These are phyloP conservation scores for Tuctoria greenei DNA, from an alignment of 176 grass and related monocot genomes.

Conservation along the genomic window DNA sequence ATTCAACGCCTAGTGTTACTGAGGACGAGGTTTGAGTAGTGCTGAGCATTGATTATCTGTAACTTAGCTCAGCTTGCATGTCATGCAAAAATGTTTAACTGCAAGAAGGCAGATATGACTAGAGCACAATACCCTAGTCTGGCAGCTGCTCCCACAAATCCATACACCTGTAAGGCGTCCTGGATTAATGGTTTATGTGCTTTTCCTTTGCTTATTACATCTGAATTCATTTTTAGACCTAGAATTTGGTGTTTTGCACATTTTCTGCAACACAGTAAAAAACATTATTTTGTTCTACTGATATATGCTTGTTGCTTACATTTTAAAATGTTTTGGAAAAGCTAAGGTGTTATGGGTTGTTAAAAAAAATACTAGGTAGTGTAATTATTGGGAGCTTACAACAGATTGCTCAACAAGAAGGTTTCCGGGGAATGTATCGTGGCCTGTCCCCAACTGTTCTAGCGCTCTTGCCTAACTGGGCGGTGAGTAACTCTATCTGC, in stretches of 20 bases:
- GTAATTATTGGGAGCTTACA: conserved; percentile 83
- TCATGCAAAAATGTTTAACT: not conserved
- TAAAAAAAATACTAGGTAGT: conserved; percentile 61
- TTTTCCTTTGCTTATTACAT: conserved; percentile 1
- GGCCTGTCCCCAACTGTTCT: conserved; percentile 86
- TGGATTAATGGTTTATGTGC: not conserved
- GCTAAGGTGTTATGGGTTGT: conserved; percentile 22
- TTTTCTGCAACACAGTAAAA: not conserved
- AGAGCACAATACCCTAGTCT: not conserved
- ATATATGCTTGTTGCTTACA: conserved; percentile 1
- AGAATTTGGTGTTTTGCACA: conserved; percentile 7
- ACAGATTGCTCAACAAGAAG: conserved; percentile 83
- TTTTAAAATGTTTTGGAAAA: conserved; percentile 11
- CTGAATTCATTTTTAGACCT: conserved; percentile 5
- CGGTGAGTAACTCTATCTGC: conserved; percentile 57
- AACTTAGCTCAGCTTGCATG: not conserved
- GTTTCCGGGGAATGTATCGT: conserved; percentile 82
- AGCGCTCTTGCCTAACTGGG: conserved; percentile 95
- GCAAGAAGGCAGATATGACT: not conserved
- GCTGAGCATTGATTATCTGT: not conserved
- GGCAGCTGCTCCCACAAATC: not conserved
- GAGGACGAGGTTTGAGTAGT: not conserved
- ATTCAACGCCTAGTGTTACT: not conserved
- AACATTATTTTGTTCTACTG: not conserved
- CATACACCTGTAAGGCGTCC: not conserved